phyloP scores from a whole-genome alignment of 495 filamentous ascomycete genomes.

The Xanthoparmelia taractica region DNA sequence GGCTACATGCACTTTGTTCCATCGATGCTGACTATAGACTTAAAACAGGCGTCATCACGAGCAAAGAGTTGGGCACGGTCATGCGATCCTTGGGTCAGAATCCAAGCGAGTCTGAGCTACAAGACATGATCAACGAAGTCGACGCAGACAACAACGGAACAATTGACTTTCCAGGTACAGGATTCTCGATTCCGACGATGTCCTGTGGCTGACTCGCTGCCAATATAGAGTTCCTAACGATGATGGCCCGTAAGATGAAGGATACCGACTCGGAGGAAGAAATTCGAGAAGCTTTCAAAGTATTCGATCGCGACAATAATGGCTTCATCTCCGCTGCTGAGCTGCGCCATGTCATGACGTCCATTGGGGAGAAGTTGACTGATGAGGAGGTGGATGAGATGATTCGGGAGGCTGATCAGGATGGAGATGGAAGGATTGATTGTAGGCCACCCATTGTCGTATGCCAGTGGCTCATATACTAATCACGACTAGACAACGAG shows the following conservation, averaged over 20 bases:
- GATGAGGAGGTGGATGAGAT: slow-evolving; percentile 99
- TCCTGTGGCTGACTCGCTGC: slow-evolving; percentile 1
- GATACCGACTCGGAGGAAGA: slow-evolving; percentile 99
- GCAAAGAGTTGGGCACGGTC: slow-evolving; percentile 97
- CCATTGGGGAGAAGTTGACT: slow-evolving; percentile 97
- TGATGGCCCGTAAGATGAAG: slow-evolving; percentile 99
- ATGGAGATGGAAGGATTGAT: slow-evolving; percentile 94
- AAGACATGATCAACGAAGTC: slow-evolving; percentile 99
- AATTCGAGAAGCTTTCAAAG: slow-evolving; percentile 91
- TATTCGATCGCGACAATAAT: slow-evolving; percentile 99
- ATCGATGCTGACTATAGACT: background rate
- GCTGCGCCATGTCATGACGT: slow-evolving; percentile 98
- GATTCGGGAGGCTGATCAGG: slow-evolving; percentile 98
- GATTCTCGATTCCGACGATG: slow-evolving; percentile 14
- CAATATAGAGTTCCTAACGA: slow-evolving; percentile 84
- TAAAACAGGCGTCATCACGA: slow-evolving; percentile 87
- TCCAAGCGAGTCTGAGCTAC: slow-evolving; percentile 95
- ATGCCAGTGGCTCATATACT: background rate
- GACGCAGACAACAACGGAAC: slow-evolving; percentile 99
- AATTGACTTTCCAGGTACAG: slow-evolving; percentile 92
- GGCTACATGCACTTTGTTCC: background rate
- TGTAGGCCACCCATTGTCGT: slow-evolving; percentile 48
- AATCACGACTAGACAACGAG: slow-evolving; percentile 72
- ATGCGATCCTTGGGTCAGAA: slow-evolving; percentile 99
- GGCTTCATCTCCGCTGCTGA: slow-evolving; percentile 98